Evolutionary conservation across 1,284 basidiomycete genomes (phyloP).

Genomic region (Tetrapyrgos nigripes): DNA sequence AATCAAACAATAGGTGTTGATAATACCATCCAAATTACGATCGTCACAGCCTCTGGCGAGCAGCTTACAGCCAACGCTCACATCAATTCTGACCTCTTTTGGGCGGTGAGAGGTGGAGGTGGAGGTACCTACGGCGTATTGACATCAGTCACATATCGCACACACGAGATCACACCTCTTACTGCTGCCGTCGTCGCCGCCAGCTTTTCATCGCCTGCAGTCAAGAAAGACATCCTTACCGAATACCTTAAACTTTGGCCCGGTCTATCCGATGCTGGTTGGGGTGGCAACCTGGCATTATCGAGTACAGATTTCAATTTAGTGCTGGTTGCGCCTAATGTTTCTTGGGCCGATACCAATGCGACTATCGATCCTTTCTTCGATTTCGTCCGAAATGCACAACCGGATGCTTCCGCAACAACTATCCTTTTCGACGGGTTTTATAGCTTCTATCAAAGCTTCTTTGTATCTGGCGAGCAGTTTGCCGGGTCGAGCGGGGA

Average conservation of each 20-base stretch:
- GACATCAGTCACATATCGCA: constrained; percentile 40
- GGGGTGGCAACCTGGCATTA: constrained; percentile 33
- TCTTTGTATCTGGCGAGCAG: constrained; percentile 19
- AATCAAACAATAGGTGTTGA: constrained; percentile 40
- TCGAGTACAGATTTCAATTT: constrained; percentile 19
- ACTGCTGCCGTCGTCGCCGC: constrained; percentile 27
- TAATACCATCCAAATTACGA: constrained; percentile 45
- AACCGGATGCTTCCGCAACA: constrained; percentile 21
- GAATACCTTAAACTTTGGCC: constrained; percentile 32
- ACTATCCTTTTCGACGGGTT: constrained; percentile 2
- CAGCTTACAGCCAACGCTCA: constrained; percentile 42
- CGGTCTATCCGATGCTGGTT: constrained; percentile 28
- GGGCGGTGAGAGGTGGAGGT: constrained; percentile 50
- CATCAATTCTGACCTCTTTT: constrained; percentile 51
- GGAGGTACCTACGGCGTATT: constrained; percentile 51
- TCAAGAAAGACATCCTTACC: constrained; percentile 25
- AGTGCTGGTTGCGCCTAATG: constrained; percentile 37
- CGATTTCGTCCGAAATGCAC: constrained; percentile 25
- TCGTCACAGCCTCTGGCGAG: constrained; percentile 44
- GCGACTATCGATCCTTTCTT: constrained; percentile 38
- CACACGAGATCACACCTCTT: too few species aligned
- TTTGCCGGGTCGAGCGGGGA: constrained; percentile 31
- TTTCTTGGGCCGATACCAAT: constrained; percentile 36
- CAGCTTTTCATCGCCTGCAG: constrained; percentile 28
- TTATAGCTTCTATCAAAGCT: constrained; percentile 16